Evolutionary conservation across 2,329 filamentous ascomycete species (phyloP).

Genomic region (Calonectria henricotiae): DNA sequence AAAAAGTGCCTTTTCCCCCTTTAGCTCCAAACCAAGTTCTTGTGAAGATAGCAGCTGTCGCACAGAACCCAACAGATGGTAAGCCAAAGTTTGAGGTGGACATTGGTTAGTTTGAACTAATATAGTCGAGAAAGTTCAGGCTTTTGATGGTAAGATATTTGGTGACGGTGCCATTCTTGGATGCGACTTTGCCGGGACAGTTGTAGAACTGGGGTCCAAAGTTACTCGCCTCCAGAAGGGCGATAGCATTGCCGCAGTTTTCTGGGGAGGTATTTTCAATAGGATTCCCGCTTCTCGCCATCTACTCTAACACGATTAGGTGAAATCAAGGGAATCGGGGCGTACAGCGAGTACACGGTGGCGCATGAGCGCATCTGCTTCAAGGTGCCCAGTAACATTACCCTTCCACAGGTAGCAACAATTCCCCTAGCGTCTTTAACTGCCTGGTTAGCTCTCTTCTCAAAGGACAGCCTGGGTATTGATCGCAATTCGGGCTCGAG

Average conservation of each 20-base stretch:
- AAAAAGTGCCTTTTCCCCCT: conserved; percentile 34
- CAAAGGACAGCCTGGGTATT: conserved; percentile 58
- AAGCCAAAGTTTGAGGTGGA: background rate
- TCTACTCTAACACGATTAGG: conserved; percentile 38
- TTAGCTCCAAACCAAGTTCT: conserved; percentile 46
- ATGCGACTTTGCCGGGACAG: conserved; percentile 59
- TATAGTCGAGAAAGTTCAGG: conserved; percentile 49
- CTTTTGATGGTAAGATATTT: conserved; percentile 58
- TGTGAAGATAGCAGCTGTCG: conserved; percentile 47
- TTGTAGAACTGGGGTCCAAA: conserved; percentile 54
- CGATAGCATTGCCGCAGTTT: conserved; percentile 49
- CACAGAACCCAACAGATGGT: conserved; percentile 54
- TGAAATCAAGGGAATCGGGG: conserved; percentile 56
- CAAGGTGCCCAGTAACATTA: conserved; percentile 55
- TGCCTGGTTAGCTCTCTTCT: conserved; percentile 60
- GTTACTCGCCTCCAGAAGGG: conserved; percentile 45
- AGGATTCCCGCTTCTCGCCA: background rate
- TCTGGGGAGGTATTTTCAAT: conserved; percentile 53
- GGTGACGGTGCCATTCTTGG: conserved; percentile 59
- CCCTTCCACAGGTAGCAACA: conserved; percentile 56
- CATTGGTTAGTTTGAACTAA: conserved; percentile 9
- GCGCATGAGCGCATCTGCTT: conserved; percentile 62
- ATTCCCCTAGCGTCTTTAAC: conserved; percentile 61
- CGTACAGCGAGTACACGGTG: conserved; percentile 60
- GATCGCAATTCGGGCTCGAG: conserved; percentile 37